Evolutionary conservation across 1,139 yeast genomes (phyloP).

Genomic region (Debaryomyces sp.): DNA sequence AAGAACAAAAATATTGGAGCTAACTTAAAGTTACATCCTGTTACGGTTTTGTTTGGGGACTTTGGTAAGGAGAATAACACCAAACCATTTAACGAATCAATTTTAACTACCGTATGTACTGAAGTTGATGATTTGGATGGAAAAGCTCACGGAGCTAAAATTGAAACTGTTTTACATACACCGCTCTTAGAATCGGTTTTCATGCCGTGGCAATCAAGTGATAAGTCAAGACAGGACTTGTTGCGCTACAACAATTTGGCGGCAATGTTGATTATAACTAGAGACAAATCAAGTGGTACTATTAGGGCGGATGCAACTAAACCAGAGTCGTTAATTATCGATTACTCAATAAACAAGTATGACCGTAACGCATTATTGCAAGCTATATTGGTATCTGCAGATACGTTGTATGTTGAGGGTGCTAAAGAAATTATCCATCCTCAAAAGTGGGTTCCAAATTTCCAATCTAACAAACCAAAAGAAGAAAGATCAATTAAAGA

Average conservation of each 20-base stretch:
- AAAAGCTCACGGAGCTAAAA: slow-evolving; percentile 57
- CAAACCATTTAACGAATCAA: slow-evolving; percentile 45
- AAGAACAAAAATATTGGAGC: slow-evolving; percentile 55
- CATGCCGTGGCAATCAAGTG: slow-evolving; percentile 49
- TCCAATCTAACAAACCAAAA: slow-evolving; percentile 43
- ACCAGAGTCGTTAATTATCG: slow-evolving; percentile 41
- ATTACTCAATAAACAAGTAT: slow-evolving; percentile 43
- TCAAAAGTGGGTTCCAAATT: slow-evolving; percentile 40
- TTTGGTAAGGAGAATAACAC: slow-evolving; percentile 38
- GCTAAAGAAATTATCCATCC: slow-evolving; percentile 50
- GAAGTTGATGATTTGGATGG: slow-evolving; percentile 58
- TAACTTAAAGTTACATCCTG: slow-evolving; percentile 60
- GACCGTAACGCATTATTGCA: slow-evolving; percentile 47
- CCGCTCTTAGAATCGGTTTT: slow-evolving; percentile 45
- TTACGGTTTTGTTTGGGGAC: slow-evolving; percentile 44
- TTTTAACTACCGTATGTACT: slow-evolving; percentile 56
- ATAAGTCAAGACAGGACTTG: slow-evolving; percentile 34
- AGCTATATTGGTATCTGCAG: slow-evolving; percentile 47
- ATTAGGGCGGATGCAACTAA: slow-evolving; percentile 37
- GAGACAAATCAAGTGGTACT: slow-evolving; percentile 50
- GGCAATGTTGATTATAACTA: slow-evolving; percentile 49
- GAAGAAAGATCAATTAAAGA: slow-evolving; percentile 46
- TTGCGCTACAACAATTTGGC: slow-evolving; percentile 44
- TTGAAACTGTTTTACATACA: slow-evolving; percentile 53
- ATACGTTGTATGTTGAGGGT: slow-evolving; percentile 54